Base-by-base conservation (phyloP, 345 rosid genomes). In the Ceriops decandra region DNA sequence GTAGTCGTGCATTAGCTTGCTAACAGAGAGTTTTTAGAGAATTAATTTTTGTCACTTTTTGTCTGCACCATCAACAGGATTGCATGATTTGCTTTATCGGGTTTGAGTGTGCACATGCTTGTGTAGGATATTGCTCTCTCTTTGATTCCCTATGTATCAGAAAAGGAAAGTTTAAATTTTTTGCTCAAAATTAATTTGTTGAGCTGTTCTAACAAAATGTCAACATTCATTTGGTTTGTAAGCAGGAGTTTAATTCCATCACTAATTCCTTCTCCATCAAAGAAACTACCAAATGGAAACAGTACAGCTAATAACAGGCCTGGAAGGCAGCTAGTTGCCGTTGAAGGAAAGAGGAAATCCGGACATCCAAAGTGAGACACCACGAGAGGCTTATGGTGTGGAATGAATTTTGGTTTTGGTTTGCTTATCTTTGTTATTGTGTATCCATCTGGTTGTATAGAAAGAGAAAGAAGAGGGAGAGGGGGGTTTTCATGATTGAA, bases 181-280 rank as follows among this genome's bases (percentile, higher is more conserved):
- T 38, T 38, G 0, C 46, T 10, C 15, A 38, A 38, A 38, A 10
- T 13, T 42, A 42, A 0, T 13, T 3, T 42, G 15, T 42, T 21
- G 68, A 58, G 20, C 31, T 54, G 13, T 47, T 60, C 4, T 52
- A 31, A 20, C 28, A 19, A 7, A 35, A 24, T 28, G 6, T 64
- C 6, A 7, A 46, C 7, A 33, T 61, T 52, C 31, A 53, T 57
- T 61, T 64, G 64, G 31, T 38, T 58, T 67, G 36, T 60, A 10
- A 57, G 28, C 78, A 86, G 93, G 89, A 90, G 93, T 66, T 52
- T 82, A 53, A 85, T 88, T 59, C 99, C 97, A 49, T 83, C 95
- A 46, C 70, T 85, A 74, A 85, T 85, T 51, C 92, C 91, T 53
- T 72, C 85, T 4, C 87, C 91, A 16, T 73, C 86, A 51, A 82